These are phyloP conservation scores for Heterobasidion occidentale DNA, from an alignment of 1,284 basidiomycete genomes.

Conservation along the genomic window DNA sequence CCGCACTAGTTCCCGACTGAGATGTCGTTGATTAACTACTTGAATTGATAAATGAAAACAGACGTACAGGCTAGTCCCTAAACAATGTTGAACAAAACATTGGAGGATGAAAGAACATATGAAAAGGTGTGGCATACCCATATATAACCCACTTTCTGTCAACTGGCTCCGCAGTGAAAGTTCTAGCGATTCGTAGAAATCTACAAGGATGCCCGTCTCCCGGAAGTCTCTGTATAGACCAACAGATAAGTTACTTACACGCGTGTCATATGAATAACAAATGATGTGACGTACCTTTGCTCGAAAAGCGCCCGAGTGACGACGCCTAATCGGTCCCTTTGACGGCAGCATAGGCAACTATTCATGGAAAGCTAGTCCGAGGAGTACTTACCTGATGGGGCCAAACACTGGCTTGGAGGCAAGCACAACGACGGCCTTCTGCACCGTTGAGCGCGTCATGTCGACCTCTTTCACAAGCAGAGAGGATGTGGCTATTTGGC, in stretches of 20 bases:
- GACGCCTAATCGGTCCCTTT: conserved; percentile 89
- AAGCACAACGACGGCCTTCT: conserved; percentile 95
- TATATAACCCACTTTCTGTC: conserved; percentile 79
- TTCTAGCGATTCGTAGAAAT: conserved; percentile 75
- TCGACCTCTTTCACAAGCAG: conserved; percentile 81
- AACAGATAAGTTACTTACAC: not conserved
- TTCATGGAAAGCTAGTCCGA: no score
- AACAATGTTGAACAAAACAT: conserved; percentile 1
- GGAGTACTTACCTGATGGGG: conserved; percentile 56
- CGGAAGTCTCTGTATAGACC: conserved; percentile 61
- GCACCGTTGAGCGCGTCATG: conserved; percentile 93
- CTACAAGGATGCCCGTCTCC: conserved; percentile 76
- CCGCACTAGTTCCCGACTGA: conserved; percentile 83
- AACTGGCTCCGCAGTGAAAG: conserved; percentile 57
- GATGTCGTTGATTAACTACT: conserved; percentile 3
- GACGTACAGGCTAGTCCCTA: conserved; percentile 77
- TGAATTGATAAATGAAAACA: conserved; percentile 2
- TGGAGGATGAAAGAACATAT: not conserved
- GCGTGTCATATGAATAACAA: not conserved
- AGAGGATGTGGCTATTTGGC: conserved; percentile 82
- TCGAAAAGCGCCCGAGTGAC: conserved; percentile 88
- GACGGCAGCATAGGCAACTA: not conserved
- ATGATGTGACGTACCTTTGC: conserved; percentile 42
- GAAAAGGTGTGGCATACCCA: conserved; percentile 47
- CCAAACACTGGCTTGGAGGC: conserved; percentile 88